These are phyloP conservation scores for Conticribra weissflogii DNA, from an alignment of 108 stramenopile genomes.

Conservation along the genomic window DNA sequence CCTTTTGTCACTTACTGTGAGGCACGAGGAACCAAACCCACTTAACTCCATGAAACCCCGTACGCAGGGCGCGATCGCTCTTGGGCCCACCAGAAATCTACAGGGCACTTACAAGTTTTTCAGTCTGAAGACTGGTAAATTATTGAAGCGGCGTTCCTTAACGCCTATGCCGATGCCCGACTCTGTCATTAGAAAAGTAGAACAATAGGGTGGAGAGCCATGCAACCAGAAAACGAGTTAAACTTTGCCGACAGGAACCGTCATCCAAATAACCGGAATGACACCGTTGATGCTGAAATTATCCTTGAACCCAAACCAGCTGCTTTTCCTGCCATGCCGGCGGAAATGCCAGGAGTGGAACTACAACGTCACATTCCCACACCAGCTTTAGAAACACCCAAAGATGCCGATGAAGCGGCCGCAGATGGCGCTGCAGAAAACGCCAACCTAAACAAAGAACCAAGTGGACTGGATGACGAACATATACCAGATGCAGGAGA, in stretches of 20 bases:
- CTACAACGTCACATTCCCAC: neutral
- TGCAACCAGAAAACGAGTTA: no score
- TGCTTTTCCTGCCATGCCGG: neutral
- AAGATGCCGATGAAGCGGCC: no score
- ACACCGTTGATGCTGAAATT: neutral
- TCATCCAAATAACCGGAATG: neutral
- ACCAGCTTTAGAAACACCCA: no score
- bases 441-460: neutral
- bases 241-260: constrained; percentile 12
- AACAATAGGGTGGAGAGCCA: no score
- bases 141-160: constrained; percentile 18
- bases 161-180: constrained; percentile 38
- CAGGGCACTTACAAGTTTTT: constrained; percentile 45
- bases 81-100: constrained; percentile 27
- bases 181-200: constrained; percentile 21
- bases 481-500: neutral
- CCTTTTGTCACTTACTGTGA: neutral
- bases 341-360: neutral
- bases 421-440: neutral
- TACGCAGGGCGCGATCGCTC: neutral
- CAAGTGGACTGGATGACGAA: neutral
- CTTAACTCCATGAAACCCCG: constrained; percentile 7
- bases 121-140: constrained; percentile 11
- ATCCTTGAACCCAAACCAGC: neutral
- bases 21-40: neutral